A percentile compares a stretch with the other conserved stretches of the same genome.
phyloP scores from a whole-genome alignment of 345 rosid species.

The Mallotus nudiflorus region DNA sequence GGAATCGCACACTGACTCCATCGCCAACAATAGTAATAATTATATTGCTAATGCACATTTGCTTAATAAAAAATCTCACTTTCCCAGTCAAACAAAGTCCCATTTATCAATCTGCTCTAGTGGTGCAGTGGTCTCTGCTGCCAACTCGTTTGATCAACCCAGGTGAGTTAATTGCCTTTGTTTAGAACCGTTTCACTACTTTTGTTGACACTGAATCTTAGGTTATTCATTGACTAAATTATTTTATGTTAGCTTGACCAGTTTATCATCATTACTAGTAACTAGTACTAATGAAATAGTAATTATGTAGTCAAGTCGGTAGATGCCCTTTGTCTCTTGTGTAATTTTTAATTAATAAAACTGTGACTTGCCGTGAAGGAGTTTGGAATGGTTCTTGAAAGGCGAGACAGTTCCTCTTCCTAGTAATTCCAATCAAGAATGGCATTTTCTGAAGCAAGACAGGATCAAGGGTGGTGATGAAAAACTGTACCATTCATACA shows the following conservation, averaged over 20 bases:
- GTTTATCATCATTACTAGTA: not conserved
- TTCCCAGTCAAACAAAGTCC: conserved; percentile 28
- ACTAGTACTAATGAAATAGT: not conserved
- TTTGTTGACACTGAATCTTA: not conserved
- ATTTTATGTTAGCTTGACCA: not conserved
- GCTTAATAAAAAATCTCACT: conserved; percentile 28
- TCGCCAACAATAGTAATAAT: conserved; percentile 15
- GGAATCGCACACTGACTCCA: conserved; percentile 46
- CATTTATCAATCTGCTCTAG: conserved; percentile 26
- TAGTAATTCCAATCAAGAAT: conserved; percentile 40
- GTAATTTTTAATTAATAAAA: conserved; percentile 1
- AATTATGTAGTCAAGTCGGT: not conserved
- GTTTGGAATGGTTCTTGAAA: conserved; percentile 71
- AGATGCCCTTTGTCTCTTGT: conserved; percentile 1
- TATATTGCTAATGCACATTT: conserved; percentile 16
- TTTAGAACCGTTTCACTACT: not conserved
- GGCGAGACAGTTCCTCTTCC: conserved; percentile 44
- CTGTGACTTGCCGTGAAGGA: conserved; percentile 46
- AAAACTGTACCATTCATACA: conserved; percentile 14
- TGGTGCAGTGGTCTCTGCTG: conserved; percentile 26
- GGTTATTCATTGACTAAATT: not conserved
- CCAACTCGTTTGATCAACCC: conserved; percentile 46
- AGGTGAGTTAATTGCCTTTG: conserved; percentile 38
- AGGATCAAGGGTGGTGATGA: conserved; percentile 22
- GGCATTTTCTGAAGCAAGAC: conserved; percentile 38